A percentile compares a stretch with the other conserved stretches of the same genome.
phyloP scores from a whole-genome alignment of 176 grass and related monocot species.

The Canna indica region DNA sequence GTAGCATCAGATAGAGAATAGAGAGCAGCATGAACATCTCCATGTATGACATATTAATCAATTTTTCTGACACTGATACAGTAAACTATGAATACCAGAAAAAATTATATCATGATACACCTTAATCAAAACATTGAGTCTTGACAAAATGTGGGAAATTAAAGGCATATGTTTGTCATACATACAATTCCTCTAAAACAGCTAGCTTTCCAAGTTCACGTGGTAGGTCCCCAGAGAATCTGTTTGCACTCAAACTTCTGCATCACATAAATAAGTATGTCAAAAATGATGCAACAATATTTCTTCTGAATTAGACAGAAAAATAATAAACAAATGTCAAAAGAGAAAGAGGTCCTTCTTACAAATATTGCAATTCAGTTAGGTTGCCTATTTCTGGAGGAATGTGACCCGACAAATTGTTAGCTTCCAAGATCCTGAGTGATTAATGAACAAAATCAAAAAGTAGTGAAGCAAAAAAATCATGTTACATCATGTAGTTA shows the following conservation, averaged over 20 bases:
- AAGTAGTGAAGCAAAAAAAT: neutral
- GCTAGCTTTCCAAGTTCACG: neutral
- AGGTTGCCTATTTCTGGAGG: constrained; percentile 12
- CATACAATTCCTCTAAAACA: constrained; percentile 12
- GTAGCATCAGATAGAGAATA: too few relatives aligned
- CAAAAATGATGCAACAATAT: neutral
- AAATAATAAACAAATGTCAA: neutral
- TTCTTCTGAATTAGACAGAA: neutral
- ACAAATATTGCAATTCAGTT: constrained; percentile 8
- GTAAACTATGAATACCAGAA: too few relatives aligned
- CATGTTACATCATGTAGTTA: neutral
- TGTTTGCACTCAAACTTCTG: constrained; percentile 19
- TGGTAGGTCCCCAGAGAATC: constrained; percentile 1
- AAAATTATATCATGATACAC: too few relatives aligned
- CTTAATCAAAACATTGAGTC: too few relatives aligned
- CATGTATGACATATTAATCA: too few relatives aligned
- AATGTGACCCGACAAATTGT: constrained; percentile 9
- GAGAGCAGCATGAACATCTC: too few relatives aligned
- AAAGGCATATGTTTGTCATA: neutral
- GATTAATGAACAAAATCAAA: neutral
- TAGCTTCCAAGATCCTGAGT: constrained; percentile 3
- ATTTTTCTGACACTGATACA: too few relatives aligned
- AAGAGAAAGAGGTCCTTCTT: neutral
- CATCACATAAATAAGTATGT: neutral
- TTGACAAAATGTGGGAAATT: too few relatives aligned